phyloP scores from a whole-genome alignment of 2,329 filamentous ascomycete genomes.

The Eutypa lata region DNA sequence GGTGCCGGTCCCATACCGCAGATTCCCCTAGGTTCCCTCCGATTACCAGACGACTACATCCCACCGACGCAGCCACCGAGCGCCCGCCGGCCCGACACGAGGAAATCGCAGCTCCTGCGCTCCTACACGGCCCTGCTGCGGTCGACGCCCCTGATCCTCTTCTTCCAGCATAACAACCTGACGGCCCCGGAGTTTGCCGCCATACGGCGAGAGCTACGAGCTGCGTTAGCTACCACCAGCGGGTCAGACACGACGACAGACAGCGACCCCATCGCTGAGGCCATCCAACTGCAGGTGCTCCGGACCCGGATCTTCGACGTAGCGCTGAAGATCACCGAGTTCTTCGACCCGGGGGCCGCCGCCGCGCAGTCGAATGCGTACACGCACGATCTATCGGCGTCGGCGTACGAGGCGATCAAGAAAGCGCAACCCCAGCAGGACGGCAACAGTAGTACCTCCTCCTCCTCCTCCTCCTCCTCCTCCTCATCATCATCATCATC shows the following conservation, averaged over 20 bases:
- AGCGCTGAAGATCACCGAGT: conserved; percentile 82
- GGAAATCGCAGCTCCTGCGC: conserved; percentile 84
- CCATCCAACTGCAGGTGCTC: conserved; percentile 76
- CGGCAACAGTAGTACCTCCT: too few species aligned
- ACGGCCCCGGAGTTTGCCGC: conserved; percentile 71
- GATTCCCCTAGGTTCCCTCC: conserved; percentile 21
- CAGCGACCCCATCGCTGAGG: conserved; percentile 46
- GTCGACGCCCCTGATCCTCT: conserved; percentile 77
- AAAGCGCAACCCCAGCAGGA: too few species aligned
- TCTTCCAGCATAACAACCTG: conserved; percentile 73
- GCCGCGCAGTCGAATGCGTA: conserved; percentile 38
- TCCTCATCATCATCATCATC: too few species aligned
- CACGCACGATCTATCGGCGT: conserved; percentile 51
- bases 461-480: too few species aligned
- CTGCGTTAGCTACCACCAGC: conserved; percentile 41
- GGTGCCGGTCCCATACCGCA: too few species aligned
- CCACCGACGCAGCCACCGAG: conserved; percentile 81
- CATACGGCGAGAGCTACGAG: conserved; percentile 65
- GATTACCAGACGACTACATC: conserved; percentile 44
- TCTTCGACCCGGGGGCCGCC: conserved; percentile 59
- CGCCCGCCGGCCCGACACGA: conserved; percentile 78
- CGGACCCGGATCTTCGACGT: conserved; percentile 86
- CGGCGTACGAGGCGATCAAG: conserved; percentile 49
- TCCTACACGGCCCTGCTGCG: conserved; percentile 86
- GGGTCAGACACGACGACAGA: conserved; percentile 23